Evolutionary conservation across 305 asterid species (phyloP), one percentile per base, ranked within the genome.

Genomic region (Rubia peregrina): DNA sequence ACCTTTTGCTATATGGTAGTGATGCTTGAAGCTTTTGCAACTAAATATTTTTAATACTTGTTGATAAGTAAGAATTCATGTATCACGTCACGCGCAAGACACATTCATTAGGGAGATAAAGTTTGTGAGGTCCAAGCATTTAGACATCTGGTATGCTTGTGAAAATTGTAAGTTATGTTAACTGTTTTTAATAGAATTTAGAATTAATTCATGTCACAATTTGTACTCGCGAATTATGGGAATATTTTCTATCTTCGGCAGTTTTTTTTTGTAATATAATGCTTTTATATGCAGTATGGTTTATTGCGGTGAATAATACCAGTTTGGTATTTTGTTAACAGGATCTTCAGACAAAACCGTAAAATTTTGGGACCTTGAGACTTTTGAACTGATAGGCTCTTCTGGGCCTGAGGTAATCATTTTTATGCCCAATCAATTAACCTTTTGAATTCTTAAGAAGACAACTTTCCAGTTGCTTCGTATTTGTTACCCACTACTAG

Each of bases 301-400:
- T 73, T 11, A 3, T 26, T 55, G n/a, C 42, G 43, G 7, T 42
- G 5, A 3, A 16, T 42, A 2, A 7, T 40, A 57, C 76, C 68
- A 70, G 75, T 76, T 73, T 74, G 69, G 59, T 55, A 26, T 71
- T 57, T 42, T 10, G 61, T 72, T 81, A 71, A 76, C 96, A 94
- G 99, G 99, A 69, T 94, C 99, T 74, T 92, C 96, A 71, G 99
- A 94, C 82, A 85, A 80, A 85, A 91, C 99, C 61, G 99, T 94
- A 69, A 94, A 91, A 80, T 91, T 91, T 77, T 94, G 99, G 99
- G 99, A 94, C 81, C 98, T 94, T 77, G 99, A 94, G 86, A 94
- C 99, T 73, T 94, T 94, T 87, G 99, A 94, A 81, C 95, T 88
- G 59, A 91, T 94, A 71, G 97, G 98, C 73, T 94, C 98, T 69